A percentile compares a stretch with the other conserved stretches of the same genome.
Evolutionary conservation across 2,329 filamentous ascomycete species (phyloP).

Genomic region (Orbilia blumenaviensis): DNA sequence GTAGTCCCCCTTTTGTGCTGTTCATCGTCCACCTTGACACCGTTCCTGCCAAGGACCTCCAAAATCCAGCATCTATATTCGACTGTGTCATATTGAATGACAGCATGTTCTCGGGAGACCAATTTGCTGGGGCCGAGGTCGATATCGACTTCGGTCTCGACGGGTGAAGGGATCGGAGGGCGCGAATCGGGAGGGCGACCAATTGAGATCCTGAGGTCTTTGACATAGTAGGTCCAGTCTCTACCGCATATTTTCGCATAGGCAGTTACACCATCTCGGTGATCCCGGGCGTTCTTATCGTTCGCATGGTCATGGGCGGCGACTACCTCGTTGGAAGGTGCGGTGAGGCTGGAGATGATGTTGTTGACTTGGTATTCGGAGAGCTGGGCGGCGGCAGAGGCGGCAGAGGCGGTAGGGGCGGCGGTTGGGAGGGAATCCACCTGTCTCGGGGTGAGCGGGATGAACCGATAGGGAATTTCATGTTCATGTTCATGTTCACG

Average conservation of each 20-base stretch:
- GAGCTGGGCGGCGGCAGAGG: too few species aligned
- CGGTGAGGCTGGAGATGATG: constrained; percentile 57
- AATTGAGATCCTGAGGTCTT: constrained; percentile 77
- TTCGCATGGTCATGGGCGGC: constrained; percentile 72
- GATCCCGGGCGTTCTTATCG: constrained; percentile 69
- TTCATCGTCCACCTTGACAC: constrained; percentile 81
- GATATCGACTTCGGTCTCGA: constrained; percentile 72
- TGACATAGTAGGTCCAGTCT: constrained; percentile 86
- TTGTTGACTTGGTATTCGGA: constrained; percentile 57
- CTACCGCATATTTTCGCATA: constrained; percentile 84
- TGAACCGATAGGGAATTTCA: background rate
- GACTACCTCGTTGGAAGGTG: constrained; percentile 63
- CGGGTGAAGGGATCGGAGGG: constrained; percentile 54
- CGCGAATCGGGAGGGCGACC: constrained; percentile 72
- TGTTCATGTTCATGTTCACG: too few species aligned
- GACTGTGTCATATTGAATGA: constrained; percentile 76
- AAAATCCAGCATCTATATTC: constrained; percentile 77
- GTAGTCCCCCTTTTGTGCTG: constrained; percentile 71
- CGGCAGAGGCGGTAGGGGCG: too few species aligned
- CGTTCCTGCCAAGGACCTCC: constrained; percentile 88
- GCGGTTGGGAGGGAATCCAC: constrained; percentile 21
- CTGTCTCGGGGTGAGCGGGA: constrained; percentile 5
- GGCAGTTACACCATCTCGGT: constrained; percentile 71
- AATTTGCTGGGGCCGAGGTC: constrained; percentile 86
- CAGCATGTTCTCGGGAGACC: constrained; percentile 78